A percentile compares a stretch with the other conserved stretches of the same genome.
Conservation (phyloP, 1,139 yeast species). For the Hyphopichia wangnamkhiaoensis region DNA sequence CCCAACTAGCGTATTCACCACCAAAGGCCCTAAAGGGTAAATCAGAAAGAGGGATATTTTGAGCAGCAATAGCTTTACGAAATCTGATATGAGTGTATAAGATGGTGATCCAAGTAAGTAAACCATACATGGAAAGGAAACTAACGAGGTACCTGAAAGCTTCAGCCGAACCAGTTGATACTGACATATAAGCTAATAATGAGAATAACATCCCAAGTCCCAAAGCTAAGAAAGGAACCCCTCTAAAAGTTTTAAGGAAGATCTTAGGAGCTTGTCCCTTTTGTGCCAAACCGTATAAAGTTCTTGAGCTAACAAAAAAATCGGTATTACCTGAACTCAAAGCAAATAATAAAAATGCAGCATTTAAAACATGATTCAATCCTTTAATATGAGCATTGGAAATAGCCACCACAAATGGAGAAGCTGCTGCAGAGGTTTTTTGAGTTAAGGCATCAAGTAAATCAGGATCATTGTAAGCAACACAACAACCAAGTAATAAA, state of each 20-base stretch:
- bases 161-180: conserved; percentile 21
- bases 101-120: conserved; percentile 30
- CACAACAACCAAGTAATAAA: conserved; percentile 60
- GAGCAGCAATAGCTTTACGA: conserved; percentile 53
- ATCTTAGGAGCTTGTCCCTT: conserved; percentile 50
- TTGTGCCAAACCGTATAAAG: conserved; percentile 47
- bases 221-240: conserved; percentile 16
- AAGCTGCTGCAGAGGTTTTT: conserved; percentile 43
- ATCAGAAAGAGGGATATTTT: conserved; percentile 20
- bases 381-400: conserved; percentile 49
- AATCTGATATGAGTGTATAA: conserved; percentile 54
- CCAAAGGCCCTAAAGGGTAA: neutral
- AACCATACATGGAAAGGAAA: conserved; percentile 30
- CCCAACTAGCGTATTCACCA: conserved; percentile 20
- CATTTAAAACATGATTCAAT: conserved; percentile 52
- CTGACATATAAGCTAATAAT: conserved; percentile 29
- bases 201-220: conserved; percentile 29
- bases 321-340: conserved; percentile 53
- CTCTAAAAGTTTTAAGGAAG: conserved; percentile 34
- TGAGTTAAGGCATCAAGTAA: conserved; percentile 11
- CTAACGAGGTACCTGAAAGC: conserved; percentile 27
- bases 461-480: conserved; percentile 38
- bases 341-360: conserved; percentile 50
- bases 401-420: conserved; percentile 58
- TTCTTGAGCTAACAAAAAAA: conserved; percentile 43